Conservation (phyloP, 208 protist genomes). For the Wallacemonas sp. region DNA sequence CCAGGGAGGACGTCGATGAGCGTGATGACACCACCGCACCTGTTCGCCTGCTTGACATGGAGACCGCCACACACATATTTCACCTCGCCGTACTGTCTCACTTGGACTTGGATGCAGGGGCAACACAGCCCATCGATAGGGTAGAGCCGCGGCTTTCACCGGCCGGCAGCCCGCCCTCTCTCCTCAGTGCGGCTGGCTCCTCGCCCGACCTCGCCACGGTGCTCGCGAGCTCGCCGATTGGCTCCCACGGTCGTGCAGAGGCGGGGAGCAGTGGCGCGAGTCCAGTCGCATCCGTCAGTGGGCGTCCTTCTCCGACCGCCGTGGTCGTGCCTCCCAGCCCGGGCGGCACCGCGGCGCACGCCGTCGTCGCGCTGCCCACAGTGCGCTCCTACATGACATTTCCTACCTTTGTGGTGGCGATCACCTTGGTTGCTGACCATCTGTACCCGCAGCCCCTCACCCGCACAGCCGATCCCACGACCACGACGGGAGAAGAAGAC, state of each 20-base stretch:
- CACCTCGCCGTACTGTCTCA: conserved; percentile 35
- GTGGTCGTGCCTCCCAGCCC: neutral
- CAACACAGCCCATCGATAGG: too few species aligned
- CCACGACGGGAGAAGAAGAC: neutral
- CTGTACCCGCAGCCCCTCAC: conserved; percentile 36
- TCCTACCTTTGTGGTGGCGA: conserved; percentile 61
- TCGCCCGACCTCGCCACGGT: neutral
- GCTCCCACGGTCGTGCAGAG: neutral
- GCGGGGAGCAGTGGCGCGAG: neutral
- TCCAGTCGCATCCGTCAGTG: neutral
- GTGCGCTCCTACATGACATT: conserved; percentile 63
- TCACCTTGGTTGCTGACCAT: conserved; percentile 59
- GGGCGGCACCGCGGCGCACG: neutral
- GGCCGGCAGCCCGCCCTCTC: neutral
- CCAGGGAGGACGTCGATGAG: neutral
- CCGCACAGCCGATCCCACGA: neutral
- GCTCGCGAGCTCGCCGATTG: neutral
- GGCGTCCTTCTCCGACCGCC: neutral
- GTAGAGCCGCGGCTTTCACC: too few species aligned
- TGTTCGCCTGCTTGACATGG: conserved; percentile 44
- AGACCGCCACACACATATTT: conserved; percentile 60
- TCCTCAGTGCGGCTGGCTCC: neutral
- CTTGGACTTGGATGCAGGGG: neutral
- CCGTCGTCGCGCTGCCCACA: conserved; percentile 19
- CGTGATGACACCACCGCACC: neutral